These are phyloP conservation scores for Termitomyces sp. DNA, from an alignment of 768 basidiomycete species.

Conservation along the genomic window DNA sequence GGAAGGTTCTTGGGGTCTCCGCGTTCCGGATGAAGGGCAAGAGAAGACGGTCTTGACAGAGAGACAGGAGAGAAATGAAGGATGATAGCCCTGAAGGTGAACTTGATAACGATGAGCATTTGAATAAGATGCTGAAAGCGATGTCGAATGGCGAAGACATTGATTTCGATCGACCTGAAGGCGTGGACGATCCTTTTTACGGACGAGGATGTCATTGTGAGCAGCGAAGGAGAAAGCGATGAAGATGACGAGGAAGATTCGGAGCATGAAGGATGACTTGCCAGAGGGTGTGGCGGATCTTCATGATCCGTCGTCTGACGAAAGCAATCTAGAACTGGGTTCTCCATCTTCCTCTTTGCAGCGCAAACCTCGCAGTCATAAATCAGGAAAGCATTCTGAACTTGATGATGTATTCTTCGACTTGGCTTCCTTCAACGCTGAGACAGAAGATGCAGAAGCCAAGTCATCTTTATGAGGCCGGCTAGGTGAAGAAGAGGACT, in stretches of 20 bases:
- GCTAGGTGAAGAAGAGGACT: slow-evolving; percentile 42
- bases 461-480: slow-evolving; percentile 53
- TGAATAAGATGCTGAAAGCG: slow-evolving; percentile 22
- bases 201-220: slow-evolving; percentile 13
- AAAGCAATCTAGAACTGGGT: slow-evolving; percentile 24
- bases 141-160: slow-evolving; percentile 27
- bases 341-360: slow-evolving; percentile 19
- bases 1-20: slow-evolving; percentile 96
- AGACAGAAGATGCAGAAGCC: slow-evolving; percentile 76
- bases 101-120: slow-evolving; percentile 24
- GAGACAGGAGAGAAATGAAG: slow-evolving; percentile 23
- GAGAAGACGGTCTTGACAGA: slow-evolving; percentile 33
- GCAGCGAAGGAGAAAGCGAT: slow-evolving; percentile 18
- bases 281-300: slow-evolving; percentile 23
- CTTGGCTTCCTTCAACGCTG: slow-evolving; percentile 80
- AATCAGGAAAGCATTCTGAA: slow-evolving; percentile 21
- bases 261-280: slow-evolving; percentile 13
- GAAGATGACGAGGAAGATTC: slow-evolving; percentile 21
- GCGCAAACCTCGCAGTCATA: slow-evolving; percentile 13
- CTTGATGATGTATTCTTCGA: slow-evolving; percentile 92
- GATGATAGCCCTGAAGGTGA: slow-evolving; percentile 23
- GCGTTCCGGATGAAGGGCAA: slow-evolving; percentile 75
- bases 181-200: slow-evolving; percentile 19
- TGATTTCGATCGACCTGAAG: slow-evolving; percentile 24
- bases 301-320: slow-evolving; percentile 32